phyloP scores from a whole-genome alignment of 78 protist genomes.

The Dictyostelium citrinum region DNA sequence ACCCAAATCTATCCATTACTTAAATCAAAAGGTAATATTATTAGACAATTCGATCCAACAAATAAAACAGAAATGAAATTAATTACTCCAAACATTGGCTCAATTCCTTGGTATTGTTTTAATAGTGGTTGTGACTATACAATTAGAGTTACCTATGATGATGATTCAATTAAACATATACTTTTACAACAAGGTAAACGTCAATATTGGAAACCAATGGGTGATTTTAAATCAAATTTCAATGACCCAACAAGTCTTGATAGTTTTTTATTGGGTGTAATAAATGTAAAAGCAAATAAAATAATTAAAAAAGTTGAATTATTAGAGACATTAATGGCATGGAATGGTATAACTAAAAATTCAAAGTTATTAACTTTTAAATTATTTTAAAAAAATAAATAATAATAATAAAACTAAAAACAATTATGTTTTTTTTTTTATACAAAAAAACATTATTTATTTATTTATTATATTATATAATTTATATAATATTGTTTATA shows the following conservation, averaged over 20 bases:
- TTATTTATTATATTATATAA: background rate
- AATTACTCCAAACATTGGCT: background rate
- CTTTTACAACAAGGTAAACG: background rate
- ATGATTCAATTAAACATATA: background rate
- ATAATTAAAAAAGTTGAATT: background rate
- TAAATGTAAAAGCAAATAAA: conserved; percentile 2
- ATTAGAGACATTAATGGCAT: conserved; percentile 8
- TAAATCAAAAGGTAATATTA: background rate
- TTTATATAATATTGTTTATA: background rate
- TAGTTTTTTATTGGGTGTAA: background rate
- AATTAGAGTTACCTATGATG: background rate
- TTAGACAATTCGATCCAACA: conserved; percentile 44
- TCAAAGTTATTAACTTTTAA: background rate
- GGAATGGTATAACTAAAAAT: background rate
- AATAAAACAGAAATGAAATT: background rate
- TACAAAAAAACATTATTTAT: background rate
- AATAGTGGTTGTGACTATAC: conserved; percentile 51
- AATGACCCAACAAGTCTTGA: conserved; percentile 4
- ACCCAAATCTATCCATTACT: background rate
- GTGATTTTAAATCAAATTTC: background rate
- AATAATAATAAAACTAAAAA: background rate
- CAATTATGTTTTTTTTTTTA: background rate
- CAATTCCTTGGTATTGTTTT: conserved; percentile 11
- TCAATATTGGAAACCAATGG: background rate
- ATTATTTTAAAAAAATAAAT: background rate